phyloP scores from a whole-genome alignment of 306 rosid genomes.

The Corylus avellana region DNA sequence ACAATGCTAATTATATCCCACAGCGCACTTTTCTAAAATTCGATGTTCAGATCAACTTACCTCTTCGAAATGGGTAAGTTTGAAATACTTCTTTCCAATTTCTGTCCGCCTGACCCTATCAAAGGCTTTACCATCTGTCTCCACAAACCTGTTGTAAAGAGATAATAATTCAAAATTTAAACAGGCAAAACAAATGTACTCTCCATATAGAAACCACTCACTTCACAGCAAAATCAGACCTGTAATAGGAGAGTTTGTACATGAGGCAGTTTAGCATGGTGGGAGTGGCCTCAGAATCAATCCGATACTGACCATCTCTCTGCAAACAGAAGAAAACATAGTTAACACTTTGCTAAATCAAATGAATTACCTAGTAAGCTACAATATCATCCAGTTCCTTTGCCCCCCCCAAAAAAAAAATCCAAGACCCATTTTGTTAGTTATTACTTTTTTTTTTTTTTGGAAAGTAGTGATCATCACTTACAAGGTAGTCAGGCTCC shows the following conservation, averaged over 20 bases:
- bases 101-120: constrained; percentile 80
- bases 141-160: constrained; percentile 75
- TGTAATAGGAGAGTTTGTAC: constrained; percentile 98
- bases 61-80: constrained; percentile 98
- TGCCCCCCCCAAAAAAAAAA: not conserved
- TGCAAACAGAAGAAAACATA: constrained; percentile 30
- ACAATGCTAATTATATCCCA: not conserved
- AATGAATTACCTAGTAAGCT: not conserved
- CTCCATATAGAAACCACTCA: constrained; percentile 40
- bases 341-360: not conserved
- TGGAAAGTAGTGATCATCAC: constrained; percentile 19
- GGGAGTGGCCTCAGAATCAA: constrained; percentile 91
- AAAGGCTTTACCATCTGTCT: constrained; percentile 91
- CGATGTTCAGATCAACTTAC: constrained; percentile 41
- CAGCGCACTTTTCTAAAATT: not conserved
- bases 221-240: constrained; percentile 52
- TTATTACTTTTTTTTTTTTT: not conserved
- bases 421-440: not conserved
- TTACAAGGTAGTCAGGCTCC: constrained; percentile 93
- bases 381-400: constrained; percentile 1
- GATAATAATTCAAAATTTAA: constrained; percentile 6
- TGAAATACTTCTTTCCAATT: constrained; percentile 92
- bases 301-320: constrained; percentile 99
- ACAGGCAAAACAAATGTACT: constrained; percentile 15
- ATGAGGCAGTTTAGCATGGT: constrained; percentile 95